Percentiles rank a stretch among this genome's conserved stretches.
These are phyloP conservation scores for Ganoderma meredithae DNA, from an alignment of 1,284 basidiomycete species.

Conservation along the genomic window DNA sequence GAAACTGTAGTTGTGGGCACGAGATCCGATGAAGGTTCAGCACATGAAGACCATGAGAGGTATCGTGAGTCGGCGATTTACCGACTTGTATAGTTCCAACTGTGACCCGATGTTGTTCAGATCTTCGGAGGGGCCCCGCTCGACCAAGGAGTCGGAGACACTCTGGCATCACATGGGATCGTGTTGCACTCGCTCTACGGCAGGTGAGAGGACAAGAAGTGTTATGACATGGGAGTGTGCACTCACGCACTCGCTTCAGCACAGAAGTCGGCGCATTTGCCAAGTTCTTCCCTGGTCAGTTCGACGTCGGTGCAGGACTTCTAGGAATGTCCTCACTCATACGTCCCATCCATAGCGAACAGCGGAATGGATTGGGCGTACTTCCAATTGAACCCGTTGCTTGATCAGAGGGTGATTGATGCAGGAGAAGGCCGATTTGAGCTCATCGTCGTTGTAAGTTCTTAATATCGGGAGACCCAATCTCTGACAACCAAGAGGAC, in stretches of 20 bases:
- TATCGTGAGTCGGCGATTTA: conserved; percentile 22
- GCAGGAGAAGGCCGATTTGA: conserved; percentile 33
- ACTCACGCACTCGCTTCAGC: conserved; percentile 16
- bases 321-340: not conserved
- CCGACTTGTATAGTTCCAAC: too few relatives aligned
- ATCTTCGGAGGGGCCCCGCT: conserved; percentile 42
- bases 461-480: too few relatives aligned
- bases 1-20: conserved; percentile 31
- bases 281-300: conserved; percentile 25
- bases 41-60: conserved; percentile 31
- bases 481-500: not conserved
- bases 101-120: conserved; percentile 25
- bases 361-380: conserved; percentile 36
- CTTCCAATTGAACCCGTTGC: conserved; percentile 20
- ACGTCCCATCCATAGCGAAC: conserved; percentile 15
- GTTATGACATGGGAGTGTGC: not conserved
- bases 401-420: conserved; percentile 22
- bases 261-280: conserved; percentile 34
- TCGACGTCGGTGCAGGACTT: not conserved
- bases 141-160: conserved; percentile 37
- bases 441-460: conserved; percentile 31
- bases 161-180: conserved; percentile 36
- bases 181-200: conserved; percentile 35
- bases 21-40: conserved; percentile 29
- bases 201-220: conserved; percentile 27